Conservation (phyloP, 225 moss, liverwort and hornwort species). For the Anthoceros angustus region DNA sequence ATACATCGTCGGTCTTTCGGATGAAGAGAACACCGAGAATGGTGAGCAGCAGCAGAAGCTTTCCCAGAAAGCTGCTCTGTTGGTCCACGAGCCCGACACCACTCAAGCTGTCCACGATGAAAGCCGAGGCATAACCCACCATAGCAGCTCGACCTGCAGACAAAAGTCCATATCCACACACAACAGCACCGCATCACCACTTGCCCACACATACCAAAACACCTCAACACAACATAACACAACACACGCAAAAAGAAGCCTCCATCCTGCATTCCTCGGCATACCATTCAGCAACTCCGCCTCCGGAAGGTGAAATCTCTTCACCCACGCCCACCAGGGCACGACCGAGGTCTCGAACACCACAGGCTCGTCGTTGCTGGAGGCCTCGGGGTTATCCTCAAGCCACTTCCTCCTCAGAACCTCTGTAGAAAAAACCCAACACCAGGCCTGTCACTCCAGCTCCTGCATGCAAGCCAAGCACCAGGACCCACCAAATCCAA, state of each 20-base stretch:
- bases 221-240: not conserved
- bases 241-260: not conserved
- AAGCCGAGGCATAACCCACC: slow-evolving; percentile 69
- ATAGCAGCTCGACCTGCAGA: slow-evolving; percentile 83
- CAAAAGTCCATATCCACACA: not conserved
- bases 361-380: slow-evolving; percentile 53
- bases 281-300: slow-evolving; percentile 84
- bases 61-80: slow-evolving; percentile 81
- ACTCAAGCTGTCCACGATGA: slow-evolving; percentile 70
- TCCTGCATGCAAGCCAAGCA: slow-evolving; percentile 1
- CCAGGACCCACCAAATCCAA: not conserved
- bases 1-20: slow-evolving; percentile 58
- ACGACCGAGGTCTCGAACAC: slow-evolving; percentile 72
- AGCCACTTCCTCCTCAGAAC: slow-evolving; percentile 76
- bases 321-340: slow-evolving; percentile 99
- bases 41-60: slow-evolving; percentile 62
- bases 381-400: slow-evolving; percentile 78
- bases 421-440: slow-evolving; percentile 30
- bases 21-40: slow-evolving; percentile 53
- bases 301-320: slow-evolving; percentile 87
- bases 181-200: not conserved
- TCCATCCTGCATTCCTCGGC: not conserved
- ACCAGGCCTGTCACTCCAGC: not conserved
- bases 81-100: slow-evolving; percentile 93
- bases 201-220: not conserved